phyloP scores from a whole-genome alignment of 2,329 filamentous ascomycete genomes.

The Sclerotinia borealis region DNA sequence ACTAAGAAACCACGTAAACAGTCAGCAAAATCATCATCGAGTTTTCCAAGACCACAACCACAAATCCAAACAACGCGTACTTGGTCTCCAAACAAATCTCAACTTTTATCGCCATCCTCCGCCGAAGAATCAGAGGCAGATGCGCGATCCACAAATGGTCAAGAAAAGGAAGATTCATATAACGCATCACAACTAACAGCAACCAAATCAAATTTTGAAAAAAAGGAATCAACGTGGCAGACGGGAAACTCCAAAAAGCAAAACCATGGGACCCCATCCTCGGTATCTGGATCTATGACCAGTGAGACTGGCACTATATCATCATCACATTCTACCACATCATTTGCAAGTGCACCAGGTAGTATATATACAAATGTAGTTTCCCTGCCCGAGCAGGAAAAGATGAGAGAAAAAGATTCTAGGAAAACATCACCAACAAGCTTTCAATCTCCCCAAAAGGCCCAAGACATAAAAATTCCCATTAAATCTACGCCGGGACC shows the following conservation, averaged over 20 bases:
- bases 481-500: background rate
- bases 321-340: conserved; percentile 18
- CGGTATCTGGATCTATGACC: conserved; percentile 15
- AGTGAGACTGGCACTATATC: conserved; percentile 13
- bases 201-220: conserved; percentile 18
- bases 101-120: conserved; percentile 22
- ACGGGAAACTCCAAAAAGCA: conserved; percentile 20
- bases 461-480: background rate
- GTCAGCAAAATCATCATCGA: conserved; percentile 4
- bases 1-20: background rate
- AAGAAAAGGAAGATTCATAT: background rate
- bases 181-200: conserved; percentile 6
- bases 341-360: background rate
- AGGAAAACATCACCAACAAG: background rate
- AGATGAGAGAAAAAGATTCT: background rate
- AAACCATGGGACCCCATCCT: conserved; percentile 9
- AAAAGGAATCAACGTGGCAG: conserved; percentile 24
- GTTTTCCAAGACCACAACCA: background rate
- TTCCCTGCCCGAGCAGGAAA: background rate
- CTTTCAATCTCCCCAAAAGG: background rate
- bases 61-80: conserved; percentile 6
- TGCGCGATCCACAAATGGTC: background rate
- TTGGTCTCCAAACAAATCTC: conserved; percentile 23
- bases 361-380: background rate
- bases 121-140: conserved; percentile 14